Evolutionary conservation across 108 stramenopile species (phyloP).

Genomic region (Stephanodiscus minutulus): DNA sequence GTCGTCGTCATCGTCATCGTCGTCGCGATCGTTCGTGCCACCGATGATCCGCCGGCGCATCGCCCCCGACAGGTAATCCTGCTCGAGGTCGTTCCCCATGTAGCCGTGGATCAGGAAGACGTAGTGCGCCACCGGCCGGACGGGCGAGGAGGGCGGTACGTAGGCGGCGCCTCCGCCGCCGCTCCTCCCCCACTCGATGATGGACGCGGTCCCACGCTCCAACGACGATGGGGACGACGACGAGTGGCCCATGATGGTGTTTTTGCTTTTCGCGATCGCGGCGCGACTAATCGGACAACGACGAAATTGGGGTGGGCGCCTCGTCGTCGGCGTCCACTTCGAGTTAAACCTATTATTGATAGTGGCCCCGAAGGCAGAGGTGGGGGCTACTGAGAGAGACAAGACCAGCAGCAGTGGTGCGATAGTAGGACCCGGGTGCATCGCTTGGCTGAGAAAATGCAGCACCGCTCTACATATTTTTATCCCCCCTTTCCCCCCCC

Average conservation of each 20-base stretch:
- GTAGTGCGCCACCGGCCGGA: conserved; percentile 55
- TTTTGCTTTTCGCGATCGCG: not conserved
- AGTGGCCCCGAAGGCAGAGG: not conserved
- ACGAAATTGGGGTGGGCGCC: not conserved
- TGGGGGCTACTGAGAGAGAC: not conserved
- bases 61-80: conserved; percentile 61
- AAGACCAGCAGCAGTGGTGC: not conserved
- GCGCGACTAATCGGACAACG: not conserved
- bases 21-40: not conserved
- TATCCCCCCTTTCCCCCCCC: too few relatives aligned
- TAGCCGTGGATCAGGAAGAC: conserved; percentile 84
- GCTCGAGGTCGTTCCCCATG: conserved; percentile 81
- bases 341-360: too few relatives aligned
- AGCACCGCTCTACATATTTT: too few relatives aligned
- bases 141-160: conserved; percentile 18
- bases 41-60: conserved; percentile 26
- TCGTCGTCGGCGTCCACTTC: too few relatives aligned
- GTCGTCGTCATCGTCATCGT: not conserved
- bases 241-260: not conserved
- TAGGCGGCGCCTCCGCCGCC: not conserved
- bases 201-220: not conserved
- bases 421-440: conserved; percentile 3
- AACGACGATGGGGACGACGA: not conserved
- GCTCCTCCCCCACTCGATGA: too few relatives aligned
- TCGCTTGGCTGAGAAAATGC: not conserved